These are phyloP conservation scores for Pestalotiopsis sp. DNA, from an alignment of 2,329 filamentous ascomycete genomes.

Conservation along the genomic window DNA sequence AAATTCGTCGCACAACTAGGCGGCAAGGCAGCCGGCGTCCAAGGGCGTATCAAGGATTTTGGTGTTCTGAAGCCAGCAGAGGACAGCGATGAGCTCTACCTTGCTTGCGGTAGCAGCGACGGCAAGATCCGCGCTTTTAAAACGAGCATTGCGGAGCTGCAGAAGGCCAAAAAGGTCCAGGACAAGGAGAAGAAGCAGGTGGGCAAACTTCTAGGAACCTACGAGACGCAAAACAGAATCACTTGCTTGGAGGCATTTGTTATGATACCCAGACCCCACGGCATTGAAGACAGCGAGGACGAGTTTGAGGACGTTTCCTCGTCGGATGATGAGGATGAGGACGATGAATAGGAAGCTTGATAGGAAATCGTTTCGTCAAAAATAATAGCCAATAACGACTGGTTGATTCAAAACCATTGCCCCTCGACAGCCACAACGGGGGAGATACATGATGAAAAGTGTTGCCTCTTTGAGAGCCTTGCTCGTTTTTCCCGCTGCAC, in stretches of 20 bases:
- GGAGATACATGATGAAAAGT: neutral
- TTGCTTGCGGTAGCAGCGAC: constrained; percentile 82
- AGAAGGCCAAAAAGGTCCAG: constrained; percentile 29
- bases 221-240: constrained; percentile 85
- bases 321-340: constrained; percentile 54
- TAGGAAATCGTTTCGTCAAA: constrained; percentile 40
- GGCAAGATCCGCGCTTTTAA: constrained; percentile 82
- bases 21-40: constrained; percentile 68
- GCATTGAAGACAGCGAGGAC: constrained; percentile 59
- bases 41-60: constrained; percentile 87
- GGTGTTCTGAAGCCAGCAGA: constrained; percentile 56
- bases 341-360: constrained; percentile 25
- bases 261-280: constrained; percentile 73
- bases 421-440: neutral
- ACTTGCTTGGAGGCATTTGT: constrained; percentile 86
- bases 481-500: neutral
- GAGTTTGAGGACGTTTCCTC: constrained; percentile 31
- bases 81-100: constrained; percentile 46
- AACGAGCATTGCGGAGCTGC: constrained; percentile 48
- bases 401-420: constrained; percentile 14
- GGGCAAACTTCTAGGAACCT: constrained; percentile 72
- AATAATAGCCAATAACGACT: constrained; percentile 15
- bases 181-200: constrained; percentile 40
- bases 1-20: constrained; percentile 77
- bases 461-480: neutral